Evolutionary conservation across 164 flowering plant species (phyloP).

Genomic region (Houttuynia cordata): DNA sequence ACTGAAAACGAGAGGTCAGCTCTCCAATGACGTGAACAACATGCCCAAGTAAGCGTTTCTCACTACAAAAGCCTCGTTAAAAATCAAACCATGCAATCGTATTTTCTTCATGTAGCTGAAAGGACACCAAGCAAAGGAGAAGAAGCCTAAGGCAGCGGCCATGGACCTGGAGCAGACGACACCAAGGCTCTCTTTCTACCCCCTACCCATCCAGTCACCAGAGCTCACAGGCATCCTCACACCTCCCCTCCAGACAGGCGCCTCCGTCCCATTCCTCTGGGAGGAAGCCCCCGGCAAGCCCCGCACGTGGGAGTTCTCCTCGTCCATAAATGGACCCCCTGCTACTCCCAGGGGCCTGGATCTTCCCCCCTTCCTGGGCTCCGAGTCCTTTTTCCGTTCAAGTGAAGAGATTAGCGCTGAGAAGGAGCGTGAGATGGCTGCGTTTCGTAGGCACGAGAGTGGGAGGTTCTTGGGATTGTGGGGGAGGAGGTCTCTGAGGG

Average conservation of each 20-base stretch:
- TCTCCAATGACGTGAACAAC: too few relatives aligned
- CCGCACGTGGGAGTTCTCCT: slow-evolving; percentile 8
- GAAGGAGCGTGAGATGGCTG: slow-evolving; percentile 29
- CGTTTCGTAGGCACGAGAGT: slow-evolving; percentile 6
- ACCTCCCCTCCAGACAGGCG: slow-evolving; percentile 41
- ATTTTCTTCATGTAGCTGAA: too few relatives aligned
- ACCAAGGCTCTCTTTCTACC: slow-evolving; percentile 41
- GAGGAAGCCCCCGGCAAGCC: slow-evolving; percentile 84
- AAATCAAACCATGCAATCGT: too few relatives aligned
- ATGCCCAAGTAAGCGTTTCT: too few relatives aligned
- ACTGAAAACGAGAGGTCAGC: too few relatives aligned
- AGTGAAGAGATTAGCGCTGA: slow-evolving; percentile 4
- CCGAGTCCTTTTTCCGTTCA: slow-evolving; percentile 13
- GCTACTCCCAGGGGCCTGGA: slow-evolving; percentile 19
- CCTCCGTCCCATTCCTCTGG: slow-evolving; percentile 66
- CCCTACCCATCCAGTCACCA: slow-evolving; percentile 24
- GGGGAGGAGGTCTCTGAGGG: background rate
- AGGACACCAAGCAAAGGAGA: too few relatives aligned
- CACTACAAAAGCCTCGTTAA: too few relatives aligned
- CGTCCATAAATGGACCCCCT: background rate
- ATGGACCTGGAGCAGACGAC: slow-evolving; percentile 12
- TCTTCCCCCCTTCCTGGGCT: slow-evolving; percentile 46
- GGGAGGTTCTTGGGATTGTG: slow-evolving; percentile 13
- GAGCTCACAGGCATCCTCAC: slow-evolving; percentile 41
- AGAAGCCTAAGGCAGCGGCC: background rate